A percentile compares a stretch with the other conserved stretches of the same genome.
These are phyloP conservation scores for Boletus fagicola DNA, from an alignment of 768 basidiomycete species.

Conservation along the genomic window DNA sequence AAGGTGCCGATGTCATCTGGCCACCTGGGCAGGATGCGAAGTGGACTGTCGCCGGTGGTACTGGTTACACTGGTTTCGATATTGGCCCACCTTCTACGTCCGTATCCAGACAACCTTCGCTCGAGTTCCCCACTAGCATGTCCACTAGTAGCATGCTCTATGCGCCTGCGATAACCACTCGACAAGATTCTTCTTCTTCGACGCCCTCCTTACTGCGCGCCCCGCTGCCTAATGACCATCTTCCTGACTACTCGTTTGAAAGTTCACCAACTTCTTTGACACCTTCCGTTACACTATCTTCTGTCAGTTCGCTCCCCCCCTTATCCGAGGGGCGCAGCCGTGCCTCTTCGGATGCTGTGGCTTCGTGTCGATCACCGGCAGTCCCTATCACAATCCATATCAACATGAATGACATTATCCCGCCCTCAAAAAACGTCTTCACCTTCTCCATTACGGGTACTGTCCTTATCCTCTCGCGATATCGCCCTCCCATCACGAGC, in stretches of 20 bases:
- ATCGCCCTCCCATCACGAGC: slow-evolving; percentile 26
- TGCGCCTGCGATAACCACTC: slow-evolving; percentile 28
- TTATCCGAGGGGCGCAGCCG: slow-evolving; percentile 37
- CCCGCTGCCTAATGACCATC: slow-evolving; percentile 61
- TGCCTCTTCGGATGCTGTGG: slow-evolving; percentile 35
- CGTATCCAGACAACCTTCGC: slow-evolving; percentile 47
- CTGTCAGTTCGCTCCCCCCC: slow-evolving; percentile 36
- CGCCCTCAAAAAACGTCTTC: slow-evolving; percentile 62
- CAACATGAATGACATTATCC: slow-evolving; percentile 75
- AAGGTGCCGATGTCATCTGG: slow-evolving; percentile 71
- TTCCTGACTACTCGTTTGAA: slow-evolving; percentile 79
- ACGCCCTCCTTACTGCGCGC: slow-evolving; percentile 70
- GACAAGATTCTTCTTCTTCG: slow-evolving; percentile 46
- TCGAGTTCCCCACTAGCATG: slow-evolving; percentile 41
- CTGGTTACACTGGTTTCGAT: slow-evolving; percentile 73
- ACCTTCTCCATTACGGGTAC: slow-evolving; percentile 65
- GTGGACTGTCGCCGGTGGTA: slow-evolving; percentile 64
- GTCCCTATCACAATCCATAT: slow-evolving; percentile 70
- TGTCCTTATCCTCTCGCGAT: slow-evolving; percentile 55
- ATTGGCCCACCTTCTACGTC: slow-evolving; percentile 42
- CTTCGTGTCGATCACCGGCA: slow-evolving; percentile 44
- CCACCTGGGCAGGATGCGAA: slow-evolving; percentile 44
- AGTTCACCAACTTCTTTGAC: slow-evolving; percentile 50
- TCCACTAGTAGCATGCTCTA: slow-evolving; percentile 21
- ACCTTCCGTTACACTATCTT: slow-evolving; percentile 42